These are phyloP conservation scores for Triticum aestivum DNA, from an alignment of 176 grass and related monocot genomes.

Conservation along the genomic window IWGSC_CS_RefSeq_v2.1 NC_057798.1:686633299-686633798, in stretches of 20 bases:
- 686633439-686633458: neutral
- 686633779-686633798: neutral
- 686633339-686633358: neutral
- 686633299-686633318: neutral
- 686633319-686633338: neutral
- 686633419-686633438: neutral
- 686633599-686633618: conserved; percentile 22
- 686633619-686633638: neutral
- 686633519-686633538: neutral
- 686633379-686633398: neutral
- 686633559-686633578: conserved; percentile 17
- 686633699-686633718: neutral
- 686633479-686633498: neutral
- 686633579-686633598: conserved; percentile 17
- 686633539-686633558: conserved; percentile 24
- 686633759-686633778: neutral
- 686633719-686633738: neutral
- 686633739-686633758: neutral
- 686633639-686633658: conserved; percentile 16
- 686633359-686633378: neutral
- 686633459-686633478: neutral
- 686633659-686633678: conserved; percentile 20
- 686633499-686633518: neutral
- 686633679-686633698: conserved; percentile 3
- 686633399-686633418: neutral